These are phyloP conservation scores for Magnusiomyces paraingens DNA, from an alignment of 1,139 yeast genomes.

Conservation along the genomic window DNA sequence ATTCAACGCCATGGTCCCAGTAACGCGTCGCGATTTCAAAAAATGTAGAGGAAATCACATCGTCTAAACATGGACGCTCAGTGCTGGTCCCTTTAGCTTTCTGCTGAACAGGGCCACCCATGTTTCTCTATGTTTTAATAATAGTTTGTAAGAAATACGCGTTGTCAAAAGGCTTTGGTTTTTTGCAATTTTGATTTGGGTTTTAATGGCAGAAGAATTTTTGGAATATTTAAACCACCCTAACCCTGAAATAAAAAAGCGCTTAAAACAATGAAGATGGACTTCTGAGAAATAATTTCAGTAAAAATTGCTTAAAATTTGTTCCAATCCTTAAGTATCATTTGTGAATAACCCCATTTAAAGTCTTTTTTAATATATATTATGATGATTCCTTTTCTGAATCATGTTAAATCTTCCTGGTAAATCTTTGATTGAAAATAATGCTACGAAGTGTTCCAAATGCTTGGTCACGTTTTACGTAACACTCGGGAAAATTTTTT, in stretches of 20 bases:
- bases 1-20: not conserved
- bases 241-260: not conserved
- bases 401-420: too few relatives aligned
- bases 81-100: not conserved
- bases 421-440: too few relatives aligned
- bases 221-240: too few relatives aligned
- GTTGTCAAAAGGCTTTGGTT: not conserved
- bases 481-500: not conserved
- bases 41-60: not conserved
- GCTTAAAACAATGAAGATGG: too few relatives aligned
- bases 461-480: not conserved
- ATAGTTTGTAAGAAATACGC: too few relatives aligned
- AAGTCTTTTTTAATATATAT: too few relatives aligned
- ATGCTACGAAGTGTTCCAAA: too few relatives aligned
- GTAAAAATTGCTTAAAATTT: slow-evolving; percentile 19
- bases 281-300: not conserved
- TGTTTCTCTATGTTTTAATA: not conserved
- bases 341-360: not conserved
- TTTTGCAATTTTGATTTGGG: not conserved
- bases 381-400: too few relatives aligned
- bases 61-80: not conserved
- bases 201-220: not conserved
- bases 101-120: not conserved
- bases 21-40: not conserved
- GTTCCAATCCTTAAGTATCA: slow-evolving; percentile 20